Percentiles rank a stretch among this genome's conserved stretches.
These are phyloP conservation scores for Plectosphaerella sp. DNA, from an alignment of 2,329 filamentous ascomycete species.

Conservation along the genomic window DNA sequence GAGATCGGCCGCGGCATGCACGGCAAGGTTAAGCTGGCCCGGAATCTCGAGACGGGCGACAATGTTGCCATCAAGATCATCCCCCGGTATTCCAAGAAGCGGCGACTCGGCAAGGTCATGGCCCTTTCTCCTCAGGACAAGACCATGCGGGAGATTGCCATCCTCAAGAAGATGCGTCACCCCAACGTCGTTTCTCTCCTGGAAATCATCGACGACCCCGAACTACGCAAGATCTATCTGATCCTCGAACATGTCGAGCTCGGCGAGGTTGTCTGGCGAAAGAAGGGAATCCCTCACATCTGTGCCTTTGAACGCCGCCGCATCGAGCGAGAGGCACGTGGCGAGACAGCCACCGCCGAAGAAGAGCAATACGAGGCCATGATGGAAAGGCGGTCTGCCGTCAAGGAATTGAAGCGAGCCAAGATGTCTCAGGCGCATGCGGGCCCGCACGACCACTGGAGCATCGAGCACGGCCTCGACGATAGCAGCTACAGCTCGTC, in stretches of 20 bases:
- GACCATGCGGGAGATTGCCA: conserved; percentile 94
- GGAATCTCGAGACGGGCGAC: conserved; percentile 69
- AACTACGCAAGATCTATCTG: conserved; percentile 96
- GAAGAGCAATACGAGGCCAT: conserved; percentile 57
- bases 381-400: conserved; percentile 52
- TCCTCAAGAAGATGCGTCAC: conserved; percentile 95
- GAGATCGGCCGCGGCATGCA: conserved; percentile 95
- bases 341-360: conserved; percentile 53
- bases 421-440: conserved; percentile 45
- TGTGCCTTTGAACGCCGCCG: conserved; percentile 77
- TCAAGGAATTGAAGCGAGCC: conserved; percentile 54
- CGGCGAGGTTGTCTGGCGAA: conserved; percentile 92
- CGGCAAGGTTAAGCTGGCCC: conserved; percentile 93
- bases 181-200: conserved; percentile 94
- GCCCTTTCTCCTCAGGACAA: conserved; percentile 65
- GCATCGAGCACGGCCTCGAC: conserved; percentile 70
- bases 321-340: conserved; percentile 66
- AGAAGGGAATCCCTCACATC: conserved; percentile 79
- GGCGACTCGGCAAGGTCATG: conserved; percentile 80
- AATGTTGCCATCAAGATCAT: conserved; percentile 98
- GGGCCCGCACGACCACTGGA: conserved; percentile 69
- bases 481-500: conserved; percentile 43
- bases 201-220: conserved; percentile 96
- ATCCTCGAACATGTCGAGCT: conserved; percentile 92
- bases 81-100: conserved; percentile 87